Conservation (phyloP, 2,329 filamentous ascomycete species). For the Alternaria sp. region DNA sequence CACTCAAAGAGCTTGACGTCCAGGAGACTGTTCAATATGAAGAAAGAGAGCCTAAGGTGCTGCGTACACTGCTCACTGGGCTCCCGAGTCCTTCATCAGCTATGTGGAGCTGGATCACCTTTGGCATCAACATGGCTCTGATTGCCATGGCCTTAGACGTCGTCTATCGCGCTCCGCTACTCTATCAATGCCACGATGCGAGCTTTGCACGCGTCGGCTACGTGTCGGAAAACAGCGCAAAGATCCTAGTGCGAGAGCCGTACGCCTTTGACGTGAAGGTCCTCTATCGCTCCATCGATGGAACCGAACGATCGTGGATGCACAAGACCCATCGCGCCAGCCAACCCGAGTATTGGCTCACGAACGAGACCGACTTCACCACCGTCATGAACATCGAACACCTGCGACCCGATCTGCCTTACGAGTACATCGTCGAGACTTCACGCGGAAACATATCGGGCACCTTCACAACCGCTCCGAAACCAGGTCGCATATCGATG, state of each 20-base stretch:
- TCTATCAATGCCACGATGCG: slow-evolving; percentile 74
- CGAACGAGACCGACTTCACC: slow-evolving; percentile 83
- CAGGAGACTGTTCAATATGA: slow-evolving; percentile 67
- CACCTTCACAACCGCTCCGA: slow-evolving; percentile 78
- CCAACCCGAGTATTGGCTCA: slow-evolving; percentile 58
- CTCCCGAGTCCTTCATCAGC: slow-evolving; percentile 74
- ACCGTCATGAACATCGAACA: slow-evolving; percentile 70
- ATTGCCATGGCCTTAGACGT: slow-evolving; percentile 77
- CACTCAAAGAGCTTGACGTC: slow-evolving; percentile 60
- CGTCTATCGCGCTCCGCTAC: slow-evolving; percentile 73
- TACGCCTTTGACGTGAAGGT: slow-evolving; percentile 68
- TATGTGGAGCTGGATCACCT: slow-evolving; percentile 69
- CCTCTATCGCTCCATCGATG: slow-evolving; percentile 40
- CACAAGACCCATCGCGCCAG: slow-evolving; percentile 38
- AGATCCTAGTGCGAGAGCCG: slow-evolving; percentile 84
- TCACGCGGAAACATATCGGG: slow-evolving; percentile 84
- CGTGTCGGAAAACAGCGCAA: slow-evolving; percentile 80
- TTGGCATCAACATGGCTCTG: slow-evolving; percentile 74
- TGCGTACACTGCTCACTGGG: slow-evolving; percentile 75
- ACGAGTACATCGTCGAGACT: slow-evolving; percentile 73
- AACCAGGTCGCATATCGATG: slow-evolving; percentile 65
- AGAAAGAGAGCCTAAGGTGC: slow-evolving; percentile 62
- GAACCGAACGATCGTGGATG: slow-evolving; percentile 37
- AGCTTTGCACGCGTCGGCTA: slow-evolving; percentile 89
- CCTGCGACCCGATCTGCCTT: slow-evolving; percentile 73